Percentiles rank a stretch among this genome's conserved stretches.
Evolutionary conservation across 2,329 filamentous ascomycete genomes (phyloP).

Genomic region (Curvularia sp.): DNA sequence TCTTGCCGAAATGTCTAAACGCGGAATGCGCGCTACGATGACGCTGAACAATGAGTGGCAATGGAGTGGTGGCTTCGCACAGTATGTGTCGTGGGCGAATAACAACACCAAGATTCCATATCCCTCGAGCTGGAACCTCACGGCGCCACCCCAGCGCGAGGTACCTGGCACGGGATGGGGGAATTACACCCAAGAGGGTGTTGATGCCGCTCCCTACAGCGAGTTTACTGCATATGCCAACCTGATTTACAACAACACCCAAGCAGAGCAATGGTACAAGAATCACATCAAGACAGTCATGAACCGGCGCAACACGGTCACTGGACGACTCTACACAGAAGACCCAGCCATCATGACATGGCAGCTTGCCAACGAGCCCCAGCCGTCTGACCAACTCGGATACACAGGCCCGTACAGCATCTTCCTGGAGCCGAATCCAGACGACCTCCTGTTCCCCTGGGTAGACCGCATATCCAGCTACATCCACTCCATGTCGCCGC

Average conservation of each 20-base stretch:
- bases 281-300: conserved; percentile 50
- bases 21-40: conserved; percentile 54
- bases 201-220: conserved; percentile 44
- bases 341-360: conserved; percentile 53
- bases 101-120: conserved; percentile 49
- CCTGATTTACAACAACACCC: conserved; percentile 46
- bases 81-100: conserved; percentile 51
- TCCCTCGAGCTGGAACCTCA: conserved; percentile 50
- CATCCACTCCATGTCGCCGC: conserved; percentile 48
- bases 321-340: conserved; percentile 47
- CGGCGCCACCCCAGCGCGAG: conserved; percentile 45
- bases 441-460: conserved; percentile 50
- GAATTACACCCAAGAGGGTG: conserved; percentile 47
- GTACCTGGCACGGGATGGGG: conserved; percentile 50
- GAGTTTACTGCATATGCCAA: conserved; percentile 45
- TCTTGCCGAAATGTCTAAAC: conserved; percentile 50
- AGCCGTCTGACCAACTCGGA: conserved; percentile 36
- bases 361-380: conserved; percentile 53
- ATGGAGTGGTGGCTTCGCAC: conserved; percentile 51
- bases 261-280: conserved; percentile 49
- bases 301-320: conserved; percentile 48
- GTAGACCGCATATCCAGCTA: conserved; percentile 48
- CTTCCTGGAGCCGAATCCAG: conserved; percentile 36
- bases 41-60: conserved; percentile 52
- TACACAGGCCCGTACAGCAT: conserved; percentile 40